Evolutionary conservation across 805 yeast species (phyloP).

Genomic region (Peterozyma xylosa): DNA sequence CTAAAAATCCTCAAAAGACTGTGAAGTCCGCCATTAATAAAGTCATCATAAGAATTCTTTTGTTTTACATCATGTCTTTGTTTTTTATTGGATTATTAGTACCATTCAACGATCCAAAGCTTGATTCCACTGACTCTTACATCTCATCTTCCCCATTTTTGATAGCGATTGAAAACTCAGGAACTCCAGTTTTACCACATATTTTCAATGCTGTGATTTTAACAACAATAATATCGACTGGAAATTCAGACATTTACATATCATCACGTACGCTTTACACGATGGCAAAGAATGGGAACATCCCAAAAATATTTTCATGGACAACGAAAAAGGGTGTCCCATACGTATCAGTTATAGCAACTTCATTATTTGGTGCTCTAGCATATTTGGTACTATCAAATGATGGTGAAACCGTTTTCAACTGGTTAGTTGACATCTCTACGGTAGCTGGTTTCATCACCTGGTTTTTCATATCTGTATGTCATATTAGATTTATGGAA

Average conservation of each 20-base stretch:
- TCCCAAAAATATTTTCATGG: conserved; percentile 36
- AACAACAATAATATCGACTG: conserved; percentile 67
- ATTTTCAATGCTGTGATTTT: conserved; percentile 65
- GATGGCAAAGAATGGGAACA: conserved; percentile 39
- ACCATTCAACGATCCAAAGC: conserved; percentile 48
- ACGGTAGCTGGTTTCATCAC: conserved; percentile 42
- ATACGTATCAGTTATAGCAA: conserved; percentile 31
- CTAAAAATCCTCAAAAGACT: conserved; percentile 56
- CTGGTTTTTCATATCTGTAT: conserved; percentile 38
- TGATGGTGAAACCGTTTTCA: conserved; percentile 32
- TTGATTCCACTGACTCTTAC: conserved; percentile 45
- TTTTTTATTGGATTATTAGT: conserved; percentile 58
- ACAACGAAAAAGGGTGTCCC: conserved; percentile 44
- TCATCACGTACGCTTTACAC: conserved; percentile 54
- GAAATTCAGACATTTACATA: conserved; percentile 64
- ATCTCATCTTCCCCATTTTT: conserved; percentile 71
- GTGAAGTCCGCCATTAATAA: conserved; percentile 74
- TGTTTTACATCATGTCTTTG: conserved; percentile 58
- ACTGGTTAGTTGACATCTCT: conserved; percentile 42
- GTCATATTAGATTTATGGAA: conserved; percentile 36
- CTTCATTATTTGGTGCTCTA: conserved; percentile 33
- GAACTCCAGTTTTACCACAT: conserved; percentile 59
- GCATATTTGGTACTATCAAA: conserved; percentile 47
- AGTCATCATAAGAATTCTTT: conserved; percentile 73
- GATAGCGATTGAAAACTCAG: conserved; percentile 60